phyloP scores from a whole-genome alignment of 2,329 filamentous ascomycete genomes.

The Polychaeton citri region DNA sequence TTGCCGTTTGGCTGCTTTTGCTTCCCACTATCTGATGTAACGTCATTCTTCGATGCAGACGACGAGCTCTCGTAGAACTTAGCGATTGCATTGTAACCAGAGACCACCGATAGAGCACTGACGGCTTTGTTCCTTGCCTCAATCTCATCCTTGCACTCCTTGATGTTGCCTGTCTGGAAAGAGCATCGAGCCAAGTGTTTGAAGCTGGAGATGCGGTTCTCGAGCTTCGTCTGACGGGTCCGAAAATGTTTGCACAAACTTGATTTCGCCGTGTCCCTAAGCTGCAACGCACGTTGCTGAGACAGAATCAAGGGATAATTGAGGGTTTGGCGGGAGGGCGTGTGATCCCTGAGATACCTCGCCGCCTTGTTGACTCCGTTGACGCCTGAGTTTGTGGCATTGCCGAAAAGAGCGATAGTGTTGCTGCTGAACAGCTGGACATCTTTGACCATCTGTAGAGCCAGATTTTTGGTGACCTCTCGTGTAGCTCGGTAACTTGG shows the following conservation, averaged over 20 bases:
- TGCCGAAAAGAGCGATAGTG: neutral
- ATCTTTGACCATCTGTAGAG: neutral
- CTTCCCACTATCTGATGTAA: too few species aligned
- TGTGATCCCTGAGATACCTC: neutral
- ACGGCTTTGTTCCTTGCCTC: too few species aligned
- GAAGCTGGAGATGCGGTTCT: neutral
- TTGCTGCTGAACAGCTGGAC: constrained; percentile 2
- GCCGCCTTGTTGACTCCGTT: neutral
- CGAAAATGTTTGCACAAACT: neutral
- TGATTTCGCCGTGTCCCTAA: neutral
- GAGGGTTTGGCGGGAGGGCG: neutral
- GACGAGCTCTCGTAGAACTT: neutral
- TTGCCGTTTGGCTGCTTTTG: too few species aligned
- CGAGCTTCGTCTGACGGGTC: neutral
- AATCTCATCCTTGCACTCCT: neutral
- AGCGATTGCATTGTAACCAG: neutral
- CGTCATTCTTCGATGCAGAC: too few species aligned
- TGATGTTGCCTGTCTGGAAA: neutral
- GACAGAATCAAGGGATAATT: neutral
- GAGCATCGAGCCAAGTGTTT: neutral
- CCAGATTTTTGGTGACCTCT: neutral
- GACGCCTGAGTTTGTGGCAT: neutral
- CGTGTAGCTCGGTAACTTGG: neutral
- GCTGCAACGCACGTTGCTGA: neutral
- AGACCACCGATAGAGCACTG: neutral